Percentiles rank a stretch among this genome's conserved stretches.
phyloP scores from a whole-genome alignment of 306 rosid species.

The Inga leiocalycina region DNA sequence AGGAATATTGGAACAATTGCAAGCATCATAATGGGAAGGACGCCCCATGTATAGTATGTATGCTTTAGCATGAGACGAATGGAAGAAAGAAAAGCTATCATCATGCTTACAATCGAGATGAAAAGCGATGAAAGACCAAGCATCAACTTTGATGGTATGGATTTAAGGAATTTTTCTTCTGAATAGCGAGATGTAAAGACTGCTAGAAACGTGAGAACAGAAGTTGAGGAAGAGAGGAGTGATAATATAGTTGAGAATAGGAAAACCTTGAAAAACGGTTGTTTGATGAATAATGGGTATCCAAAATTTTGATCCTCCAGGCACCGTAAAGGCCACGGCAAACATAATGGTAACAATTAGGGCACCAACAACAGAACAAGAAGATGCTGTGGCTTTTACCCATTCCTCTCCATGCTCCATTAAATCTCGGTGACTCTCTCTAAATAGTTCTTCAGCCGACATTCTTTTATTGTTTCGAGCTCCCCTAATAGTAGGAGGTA shows the following conservation, averaged over 20 bases:
- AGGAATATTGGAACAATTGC: background rate
- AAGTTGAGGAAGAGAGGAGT: slow-evolving; percentile 17
- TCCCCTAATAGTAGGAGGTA: too few species aligned
- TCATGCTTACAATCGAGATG: slow-evolving; percentile 4
- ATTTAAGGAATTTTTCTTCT: slow-evolving; percentile 8
- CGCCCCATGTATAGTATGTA: background rate
- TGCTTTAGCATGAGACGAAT: background rate
- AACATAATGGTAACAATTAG: slow-evolving; percentile 10
- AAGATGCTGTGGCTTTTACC: slow-evolving; percentile 1
- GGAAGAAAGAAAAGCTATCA: background rate
- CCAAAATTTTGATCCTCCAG: slow-evolving; percentile 16
- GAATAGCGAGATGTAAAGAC: slow-evolving; percentile 13
- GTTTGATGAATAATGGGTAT: too few species aligned
- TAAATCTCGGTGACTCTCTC: background rate
- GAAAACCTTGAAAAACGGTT: too few species aligned
- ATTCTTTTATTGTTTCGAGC: too few species aligned
- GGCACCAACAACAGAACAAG: background rate
- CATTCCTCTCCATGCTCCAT: slow-evolving; percentile 20
- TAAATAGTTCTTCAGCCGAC: background rate
- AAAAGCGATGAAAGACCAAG: background rate
- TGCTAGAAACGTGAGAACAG: background rate
- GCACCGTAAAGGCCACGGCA: background rate
- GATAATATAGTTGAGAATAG: too few species aligned
- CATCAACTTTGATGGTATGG: background rate
- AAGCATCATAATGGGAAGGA: background rate